These are phyloP conservation scores for Nakaseomyces uthaithaninus DNA, from an alignment of 1,139 yeast species.

Conservation along the genomic window DNA sequence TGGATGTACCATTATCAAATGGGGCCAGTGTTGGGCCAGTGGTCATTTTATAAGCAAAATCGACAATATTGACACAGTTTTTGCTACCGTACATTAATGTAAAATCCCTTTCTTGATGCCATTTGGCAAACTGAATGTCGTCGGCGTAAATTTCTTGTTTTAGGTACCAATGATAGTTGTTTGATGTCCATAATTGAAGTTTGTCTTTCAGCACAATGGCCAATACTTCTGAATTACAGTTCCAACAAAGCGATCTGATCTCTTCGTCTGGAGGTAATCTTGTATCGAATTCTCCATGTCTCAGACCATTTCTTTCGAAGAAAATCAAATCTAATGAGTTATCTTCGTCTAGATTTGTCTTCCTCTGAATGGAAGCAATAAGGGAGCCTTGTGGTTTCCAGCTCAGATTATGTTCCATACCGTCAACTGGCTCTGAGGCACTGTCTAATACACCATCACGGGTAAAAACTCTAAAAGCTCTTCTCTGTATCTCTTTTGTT, in stretches of 20 bases:
- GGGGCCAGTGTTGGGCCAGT: slow-evolving; percentile 66
- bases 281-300: slow-evolving; percentile 79
- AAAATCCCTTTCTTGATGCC: slow-evolving; percentile 87
- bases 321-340: slow-evolving; percentile 50
- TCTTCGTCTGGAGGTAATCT: slow-evolving; percentile 47
- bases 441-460: slow-evolving; percentile 75
- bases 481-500: slow-evolving; percentile 42
- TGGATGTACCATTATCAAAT: slow-evolving; percentile 64
- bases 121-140: slow-evolving; percentile 46
- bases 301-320: slow-evolving; percentile 86
- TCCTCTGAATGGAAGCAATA: slow-evolving; percentile 74
- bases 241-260: slow-evolving; percentile 64
- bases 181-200: slow-evolving; percentile 82
- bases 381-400: slow-evolving; percentile 92
- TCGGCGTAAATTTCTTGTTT: slow-evolving; percentile 59
- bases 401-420: slow-evolving; percentile 60
- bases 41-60: slow-evolving; percentile 55
- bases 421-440: slow-evolving; percentile 86
- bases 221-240: slow-evolving; percentile 69
- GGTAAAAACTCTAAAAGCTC: slow-evolving; percentile 76
- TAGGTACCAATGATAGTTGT: slow-evolving; percentile 92
- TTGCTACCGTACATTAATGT: slow-evolving; percentile 59
- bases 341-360: slow-evolving; percentile 29
- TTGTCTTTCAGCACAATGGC: slow-evolving; percentile 55
- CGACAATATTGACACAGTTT: slow-evolving; percentile 50